These are phyloP conservation scores for Phytophthora aleatoria DNA, from an alignment of 352 stramenopile genomes.

Conservation along the genomic window DNA sequence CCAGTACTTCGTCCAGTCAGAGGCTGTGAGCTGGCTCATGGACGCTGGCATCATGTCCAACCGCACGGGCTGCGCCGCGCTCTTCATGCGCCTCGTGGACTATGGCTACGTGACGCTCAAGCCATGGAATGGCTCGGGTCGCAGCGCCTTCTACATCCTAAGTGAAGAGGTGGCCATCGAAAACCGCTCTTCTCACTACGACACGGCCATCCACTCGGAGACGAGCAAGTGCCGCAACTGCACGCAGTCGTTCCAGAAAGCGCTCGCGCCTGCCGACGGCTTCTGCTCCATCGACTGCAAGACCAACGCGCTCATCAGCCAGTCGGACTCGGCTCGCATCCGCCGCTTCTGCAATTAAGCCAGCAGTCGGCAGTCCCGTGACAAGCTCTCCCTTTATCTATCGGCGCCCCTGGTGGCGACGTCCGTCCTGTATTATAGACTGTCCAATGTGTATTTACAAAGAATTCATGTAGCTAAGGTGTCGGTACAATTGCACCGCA, in stretches of 20 bases:
- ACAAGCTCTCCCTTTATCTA: constrained; percentile 37
- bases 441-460: constrained; percentile 40
- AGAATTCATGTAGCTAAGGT: constrained; percentile 26
- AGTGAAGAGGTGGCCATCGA: constrained; percentile 66
- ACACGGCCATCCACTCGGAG: constrained; percentile 70
- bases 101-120: constrained; percentile 78
- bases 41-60: constrained; percentile 69
- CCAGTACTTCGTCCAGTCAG: constrained; percentile 86
- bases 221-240: constrained; percentile 86
- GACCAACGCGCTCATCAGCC: constrained; percentile 78
- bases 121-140: constrained; percentile 47
- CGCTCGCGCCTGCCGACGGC: constrained; percentile 58
- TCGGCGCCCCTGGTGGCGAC: constrained; percentile 19
- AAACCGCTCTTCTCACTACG: constrained; percentile 67
- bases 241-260: constrained; percentile 71
- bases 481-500: constrained; percentile 32
- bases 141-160: constrained; percentile 73
- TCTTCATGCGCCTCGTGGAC: constrained; percentile 74
- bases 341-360: constrained; percentile 56
- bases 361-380: neutral
- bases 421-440: constrained; percentile 40
- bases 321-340: constrained; percentile 71
- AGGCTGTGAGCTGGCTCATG: constrained; percentile 84
- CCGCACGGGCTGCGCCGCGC: constrained; percentile 49
- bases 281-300: constrained; percentile 91